Base-by-base conservation (phyloP, 2,329 filamentous ascomycete genomes). In the Coleophoma cylindrospora region DNA sequence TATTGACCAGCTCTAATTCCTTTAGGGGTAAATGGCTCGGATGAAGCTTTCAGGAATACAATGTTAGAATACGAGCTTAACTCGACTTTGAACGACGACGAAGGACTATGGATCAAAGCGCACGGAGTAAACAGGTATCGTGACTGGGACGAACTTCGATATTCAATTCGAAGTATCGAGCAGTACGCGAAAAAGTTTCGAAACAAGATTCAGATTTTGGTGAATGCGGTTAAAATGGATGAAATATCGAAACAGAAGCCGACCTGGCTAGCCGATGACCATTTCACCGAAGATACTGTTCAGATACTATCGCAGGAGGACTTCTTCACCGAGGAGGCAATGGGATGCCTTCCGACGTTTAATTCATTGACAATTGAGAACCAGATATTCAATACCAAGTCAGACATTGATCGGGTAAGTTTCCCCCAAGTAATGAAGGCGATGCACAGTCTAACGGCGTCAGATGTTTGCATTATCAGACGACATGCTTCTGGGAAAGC, bases 281-380 rank as follows among this genome's bases (percentile, higher is more conserved):
- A 57, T 4, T 48, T 58, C n/a, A 66, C 65, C 4, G 56, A 56
- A 6, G 50, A 60, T 8, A 51, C 60, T 27, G 62, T 73, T 5
- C 61, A 73, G 50, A 61, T 72, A 4, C 61, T 73, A 2, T 62
- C 61, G n/a, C 70, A 72, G 47, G 70, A 73, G 50, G 65, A 69
- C 12, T 73, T 72, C 51, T 73, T 73, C 56, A 63, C 66, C 11
- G 62, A 66, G 8, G 53, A 64, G 8, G 67, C 67, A 49, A 56
- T 60, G 37, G 61, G 61, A 34, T 73, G 70, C 48, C 58, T 72
- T 32, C 70, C 70, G 12, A 69, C 69, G 2, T 73, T 72, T 55
- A 70, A 73, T 56, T 72, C 70, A 7, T 61, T 71, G 11, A 66
- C 68, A 3, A 71, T 71, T 45, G 70, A 73, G 54, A 70, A 70